Base-by-base conservation (phyloP, 2,329 filamentous ascomycete species). In the Pyricularia sp. region DNA sequence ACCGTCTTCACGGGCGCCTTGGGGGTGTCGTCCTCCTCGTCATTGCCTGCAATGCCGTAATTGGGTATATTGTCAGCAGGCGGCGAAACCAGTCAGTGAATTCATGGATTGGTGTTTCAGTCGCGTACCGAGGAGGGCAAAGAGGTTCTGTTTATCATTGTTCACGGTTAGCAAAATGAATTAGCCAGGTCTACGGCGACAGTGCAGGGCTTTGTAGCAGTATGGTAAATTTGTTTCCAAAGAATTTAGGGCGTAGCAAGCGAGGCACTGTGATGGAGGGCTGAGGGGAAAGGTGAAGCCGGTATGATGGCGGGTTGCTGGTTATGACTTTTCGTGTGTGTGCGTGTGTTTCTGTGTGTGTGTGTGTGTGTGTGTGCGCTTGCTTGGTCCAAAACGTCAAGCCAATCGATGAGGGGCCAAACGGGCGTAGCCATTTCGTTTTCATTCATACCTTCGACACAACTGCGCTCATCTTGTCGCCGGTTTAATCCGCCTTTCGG, bases 41-140 rank as follows among this genome's bases (percentile, higher is more conserved):
- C 86, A 80, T 87, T 87, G 80, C 88, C 88, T 87, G 77, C 73
- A 77, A 69, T 72, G 33, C 25, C n/a, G 9, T 10, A 59, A 61
- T 28, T 17, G 65, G 65, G 67, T 67, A 50, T 67, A 65, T 64
- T 50, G 69, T 72, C 68, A 72, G 72, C 69, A 71, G 71, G n/a
- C 10, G 20, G 7, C 26, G 25, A 66, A 55, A 66, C 6, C 33
- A 25, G 17, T 17, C 23, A 66, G 66, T 67, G 31, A 65, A 26
- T 33, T 64, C 63, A 63, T 55, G 11, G n/a, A 1, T 66, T 28
- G 50, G 71, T 73, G 70, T 73, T 71, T 72, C 72, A 73, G 72
- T 72, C 74, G 78, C 82, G 78, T 97, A 98, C 95, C 94, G 88
- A 99, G 93, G 85, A 97, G 90, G 88, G 95, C 94, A 88, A 92